A percentile compares a stretch with the other conserved stretches of the same genome.
Evolutionary conservation across 2,329 filamentous ascomycete genomes (phyloP).

Genomic region (Alternaria burnsii): DNA sequence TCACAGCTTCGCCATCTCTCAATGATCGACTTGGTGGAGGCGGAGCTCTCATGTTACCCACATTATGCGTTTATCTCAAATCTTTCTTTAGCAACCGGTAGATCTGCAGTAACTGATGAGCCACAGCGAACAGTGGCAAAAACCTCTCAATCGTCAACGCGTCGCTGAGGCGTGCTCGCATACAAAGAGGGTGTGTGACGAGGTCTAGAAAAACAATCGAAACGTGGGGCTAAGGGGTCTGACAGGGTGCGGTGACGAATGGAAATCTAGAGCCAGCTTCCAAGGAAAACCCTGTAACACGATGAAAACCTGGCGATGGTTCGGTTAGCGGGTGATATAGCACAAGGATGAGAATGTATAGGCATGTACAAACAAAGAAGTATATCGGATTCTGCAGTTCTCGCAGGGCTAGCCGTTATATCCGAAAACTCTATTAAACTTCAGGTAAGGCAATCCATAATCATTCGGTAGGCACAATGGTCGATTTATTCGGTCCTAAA

Average conservation of each 20-base stretch:
- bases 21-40: neutral
- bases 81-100: conserved; percentile 21
- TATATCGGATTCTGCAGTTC: neutral
- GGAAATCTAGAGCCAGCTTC: conserved; percentile 14
- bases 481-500: neutral
- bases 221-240: conserved; percentile 22
- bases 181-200: conserved; percentile 35
- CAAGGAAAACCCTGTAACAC: conserved; percentile 15
- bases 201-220: conserved; percentile 15
- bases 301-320: conserved; percentile 14
- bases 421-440: neutral
- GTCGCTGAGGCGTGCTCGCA: conserved; percentile 35
- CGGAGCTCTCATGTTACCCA: conserved; percentile 8
- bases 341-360: conserved; percentile 34
- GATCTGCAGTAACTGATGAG: conserved; percentile 4
- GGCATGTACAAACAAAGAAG: neutral
- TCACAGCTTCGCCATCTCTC: conserved; percentile 3
- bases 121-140: conserved; percentile 29
- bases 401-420: neutral
- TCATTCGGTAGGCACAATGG: neutral
- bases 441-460: neutral
- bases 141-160: conserved; percentile 16
- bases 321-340: conserved; percentile 36
- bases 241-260: conserved; percentile 28
- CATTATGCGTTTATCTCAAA: conserved; percentile 2